Base-by-base conservation (phyloP, 345 rosid species). In the Melastoma malabathricum region DNA sequence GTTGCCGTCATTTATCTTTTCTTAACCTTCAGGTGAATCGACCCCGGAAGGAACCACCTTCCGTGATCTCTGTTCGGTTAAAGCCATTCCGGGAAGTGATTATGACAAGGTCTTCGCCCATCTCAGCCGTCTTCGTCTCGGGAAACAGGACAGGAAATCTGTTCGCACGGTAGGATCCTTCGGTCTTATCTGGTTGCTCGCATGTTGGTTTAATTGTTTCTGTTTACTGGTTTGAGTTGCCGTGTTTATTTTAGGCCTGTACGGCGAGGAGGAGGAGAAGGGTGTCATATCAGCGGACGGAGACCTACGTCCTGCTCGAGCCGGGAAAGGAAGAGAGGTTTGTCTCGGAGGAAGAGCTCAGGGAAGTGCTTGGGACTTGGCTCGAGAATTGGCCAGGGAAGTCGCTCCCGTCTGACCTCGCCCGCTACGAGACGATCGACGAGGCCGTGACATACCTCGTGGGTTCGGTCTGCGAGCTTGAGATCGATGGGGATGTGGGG, bases 251-350 rank as follows among this genome's bases (percentile, higher is more conserved):
- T 22, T 55, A 23, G 22, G 48, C 48, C 5, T 58, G 80, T 84
- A 63, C 66, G 48, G 49, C 44, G 59, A 84, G 86, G 43, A 57
- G 50, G 41, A 68, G 80, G 64, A 83, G 88, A 66, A 74, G 90
- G 64, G 73, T 83, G 60, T 63, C 78, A 19, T 64, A 76, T 63
- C 66, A 77, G 10, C 60, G 71, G 54, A 69, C 83, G 2, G 92
- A 78, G 14, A 90, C 82, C 3, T 90, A 80, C 57, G 96, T 86
- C 56, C 55, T 86, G 18, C 46, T 83, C 41, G 94, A 89, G 64
- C 88, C 90, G 0, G 94, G 96, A 58, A 56, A 83, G 69, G 96
- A 81, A 0, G 96, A 90, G 66, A 66, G 57, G 58, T 90, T 90
- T 17, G 94, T 90, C 43, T 63, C 82, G 0, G 81, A 78, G 57